phyloP scores from a whole-genome alignment of 208 protist genomes.

The Perkinsela sp. region DNA sequence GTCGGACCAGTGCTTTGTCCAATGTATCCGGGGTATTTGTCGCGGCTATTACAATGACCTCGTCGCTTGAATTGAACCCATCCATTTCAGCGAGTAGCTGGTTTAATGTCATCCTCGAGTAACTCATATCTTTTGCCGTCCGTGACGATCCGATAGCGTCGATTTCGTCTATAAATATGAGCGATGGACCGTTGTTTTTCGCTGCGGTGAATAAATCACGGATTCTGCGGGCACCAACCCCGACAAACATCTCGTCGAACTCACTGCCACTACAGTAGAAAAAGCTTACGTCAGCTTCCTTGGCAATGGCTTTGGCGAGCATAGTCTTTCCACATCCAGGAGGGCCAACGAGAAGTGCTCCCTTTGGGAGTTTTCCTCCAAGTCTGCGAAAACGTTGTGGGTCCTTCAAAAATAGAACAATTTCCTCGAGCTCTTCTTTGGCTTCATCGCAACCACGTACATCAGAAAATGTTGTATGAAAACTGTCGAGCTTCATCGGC shows the following conservation, averaged over 20 bases:
- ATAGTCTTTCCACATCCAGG: constrained; percentile 86
- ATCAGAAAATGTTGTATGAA: constrained; percentile 46
- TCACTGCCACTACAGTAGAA: constrained; percentile 76
- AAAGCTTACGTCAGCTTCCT: constrained; percentile 76
- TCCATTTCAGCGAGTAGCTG: constrained; percentile 88
- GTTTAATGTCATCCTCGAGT: constrained; percentile 76
- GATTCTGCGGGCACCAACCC: constrained; percentile 74
- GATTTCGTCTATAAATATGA: constrained; percentile 97
- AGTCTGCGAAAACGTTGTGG: constrained; percentile 69
- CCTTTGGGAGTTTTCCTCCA: constrained; percentile 79
- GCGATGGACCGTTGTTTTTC: constrained; percentile 64
- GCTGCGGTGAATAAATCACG: constrained; percentile 76
- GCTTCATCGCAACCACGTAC: constrained; percentile 64
- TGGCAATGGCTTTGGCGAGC: constrained; percentile 67
- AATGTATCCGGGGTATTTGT: constrained; percentile 87
- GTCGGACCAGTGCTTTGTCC: constrained; percentile 68
- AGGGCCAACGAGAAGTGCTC: constrained; percentile 80
- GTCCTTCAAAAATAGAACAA: constrained; percentile 74
- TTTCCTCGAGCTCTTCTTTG: constrained; percentile 62
- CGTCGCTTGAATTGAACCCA: constrained; percentile 65
- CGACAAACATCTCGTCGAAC: constrained; percentile 92
- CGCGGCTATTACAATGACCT: constrained; percentile 82
- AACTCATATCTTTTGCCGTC: constrained; percentile 18
- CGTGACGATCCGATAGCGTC: constrained; percentile 72
- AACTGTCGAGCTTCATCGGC: constrained; percentile 31